Percentiles rank a stretch among this genome's conserved stretches.
Conservation (phyloP, 208 protist genomes). For the Acanthamoeba lenticulata region DNA sequence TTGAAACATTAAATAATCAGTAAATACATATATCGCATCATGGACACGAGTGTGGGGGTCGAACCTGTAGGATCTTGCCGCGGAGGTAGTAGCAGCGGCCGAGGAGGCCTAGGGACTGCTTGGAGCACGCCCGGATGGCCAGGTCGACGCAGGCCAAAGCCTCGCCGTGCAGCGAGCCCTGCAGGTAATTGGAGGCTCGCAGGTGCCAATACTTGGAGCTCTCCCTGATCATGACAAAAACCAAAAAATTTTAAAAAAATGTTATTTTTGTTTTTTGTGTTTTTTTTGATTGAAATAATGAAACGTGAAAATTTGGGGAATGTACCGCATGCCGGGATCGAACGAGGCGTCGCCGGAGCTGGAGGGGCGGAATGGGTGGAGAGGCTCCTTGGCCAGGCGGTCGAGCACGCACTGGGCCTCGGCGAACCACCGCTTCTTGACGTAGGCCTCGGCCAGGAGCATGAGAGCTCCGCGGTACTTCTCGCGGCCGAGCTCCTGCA, state of each 20-base stretch:
- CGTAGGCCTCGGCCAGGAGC: slow-evolving; percentile 32
- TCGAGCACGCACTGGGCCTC: slow-evolving; percentile 1
- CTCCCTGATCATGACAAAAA: not conserved
- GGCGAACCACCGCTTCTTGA: slow-evolving; percentile 46
- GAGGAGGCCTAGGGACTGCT: not conserved
- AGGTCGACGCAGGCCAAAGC: slow-evolving; percentile 27
- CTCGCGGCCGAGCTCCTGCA: slow-evolving; percentile 24
- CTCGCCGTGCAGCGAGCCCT: slow-evolving; percentile 21
- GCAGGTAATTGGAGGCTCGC: not conserved
- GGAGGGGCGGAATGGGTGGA: not conserved
- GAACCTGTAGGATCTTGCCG: not conserved
- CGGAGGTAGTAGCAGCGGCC: not conserved
- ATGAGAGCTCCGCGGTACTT: not conserved
- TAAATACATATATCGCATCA: not conserved
- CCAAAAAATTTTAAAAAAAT: not conserved
- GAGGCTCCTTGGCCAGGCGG: slow-evolving; percentile 3
- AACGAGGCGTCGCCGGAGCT: not conserved
- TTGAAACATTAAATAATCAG: not conserved
- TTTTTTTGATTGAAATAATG: too few species aligned
- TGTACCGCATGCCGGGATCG: slow-evolving; percentile 1
- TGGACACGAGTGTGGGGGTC: not conserved
- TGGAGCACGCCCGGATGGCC: not conserved
- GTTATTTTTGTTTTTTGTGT: not conserved
- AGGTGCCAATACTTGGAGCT: slow-evolving; percentile 53
- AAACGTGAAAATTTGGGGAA: not conserved